These are phyloP conservation scores for Phytopythium kandeliae DNA, from an alignment of 352 stramenopile genomes.

Conservation along the genomic window DNA sequence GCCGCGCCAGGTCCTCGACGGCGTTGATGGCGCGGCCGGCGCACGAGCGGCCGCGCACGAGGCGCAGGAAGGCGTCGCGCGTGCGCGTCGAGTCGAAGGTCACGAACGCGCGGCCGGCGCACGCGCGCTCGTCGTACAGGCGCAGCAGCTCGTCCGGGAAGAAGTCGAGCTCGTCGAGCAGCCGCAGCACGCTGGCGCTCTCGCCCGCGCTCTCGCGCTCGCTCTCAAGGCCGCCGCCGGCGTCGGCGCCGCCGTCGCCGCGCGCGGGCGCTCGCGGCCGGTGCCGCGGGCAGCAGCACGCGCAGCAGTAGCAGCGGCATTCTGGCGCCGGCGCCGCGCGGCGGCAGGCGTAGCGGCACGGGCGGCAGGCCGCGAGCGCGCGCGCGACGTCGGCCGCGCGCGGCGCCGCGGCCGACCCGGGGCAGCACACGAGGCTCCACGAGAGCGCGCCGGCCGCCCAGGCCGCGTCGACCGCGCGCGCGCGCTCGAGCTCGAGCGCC, in stretches of 20 bases:
- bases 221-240: not conserved
- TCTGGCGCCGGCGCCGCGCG: conserved; percentile 25
- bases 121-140: conserved; percentile 50
- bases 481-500: conserved; percentile 46
- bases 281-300: conserved; percentile 31
- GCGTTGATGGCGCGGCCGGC: conserved; percentile 32
- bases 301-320: conserved; percentile 36
- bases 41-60: conserved; percentile 38
- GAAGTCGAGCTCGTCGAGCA: conserved; percentile 67
- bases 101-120: conserved; percentile 64
- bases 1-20: conserved; percentile 20
- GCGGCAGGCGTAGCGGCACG: conserved; percentile 45
- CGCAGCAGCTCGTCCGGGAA: conserved; percentile 61
- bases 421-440: conserved; percentile 62
- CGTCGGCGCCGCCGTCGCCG: not conserved
- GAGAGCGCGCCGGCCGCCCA: conserved; percentile 55
- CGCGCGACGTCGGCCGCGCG: conserved; percentile 29
- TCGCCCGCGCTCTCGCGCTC: conserved; percentile 8
- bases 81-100: conserved; percentile 59
- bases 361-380: conserved; percentile 48
- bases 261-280: not conserved
- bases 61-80: conserved; percentile 50
- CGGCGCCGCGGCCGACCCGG: conserved; percentile 48
- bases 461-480: conserved; percentile 40
- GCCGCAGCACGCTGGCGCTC: conserved; percentile 18